Base-by-base conservation (phyloP, 352 stramenopile genomes). In the Phytophthora ohioensis region DNA sequence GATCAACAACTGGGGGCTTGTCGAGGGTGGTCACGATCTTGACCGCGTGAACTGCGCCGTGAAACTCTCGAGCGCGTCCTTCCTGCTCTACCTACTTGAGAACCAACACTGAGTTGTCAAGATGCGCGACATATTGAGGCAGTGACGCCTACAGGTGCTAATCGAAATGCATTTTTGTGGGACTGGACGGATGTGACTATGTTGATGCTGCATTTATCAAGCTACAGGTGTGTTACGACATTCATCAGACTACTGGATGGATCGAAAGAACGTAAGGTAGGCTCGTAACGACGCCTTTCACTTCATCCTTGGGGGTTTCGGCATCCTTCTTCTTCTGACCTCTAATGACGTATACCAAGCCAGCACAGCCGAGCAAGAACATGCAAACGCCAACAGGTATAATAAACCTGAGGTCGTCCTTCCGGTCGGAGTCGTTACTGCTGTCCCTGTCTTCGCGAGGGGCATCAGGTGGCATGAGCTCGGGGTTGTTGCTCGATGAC, bases 21-120 rank as follows among this genome's bases (percentile, higher is more conserved):
- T 97, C 17, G 90, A 97, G 67, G 90, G 90, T 38, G 90, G 90
- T 61, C 90, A 97, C 64, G 90, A 97, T 71, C 78, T 97, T 27
- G 90, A 97, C 71, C 87, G 90, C 63, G 90, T 95, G 39, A 95
- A 97, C 75, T 94, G 85, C 73, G 74, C 77, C 5, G 88, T 95
- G 32, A 89, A 89, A 71, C 64, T 97, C 41, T 91, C 89, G 27
- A 96, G 88, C 69, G 87, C 90, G 32, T 95, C 87, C 42, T 90
- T 93, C 64, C 82, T 97, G 60, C 75, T 97, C 43, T 96, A 81
- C 77, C 72, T 97, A 38, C 77, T 94, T 69, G 85, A 93, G 48
- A 92, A 93, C 72, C 71, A 83, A 49, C 61, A 90, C 51, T 91
- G 76, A 68, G 27, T 36, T 49, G 30, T 17, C n/a, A 17, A 4